Conservation (phyloP, 164 flowering plant species). For the Aristolochia fimbriata region DNA sequence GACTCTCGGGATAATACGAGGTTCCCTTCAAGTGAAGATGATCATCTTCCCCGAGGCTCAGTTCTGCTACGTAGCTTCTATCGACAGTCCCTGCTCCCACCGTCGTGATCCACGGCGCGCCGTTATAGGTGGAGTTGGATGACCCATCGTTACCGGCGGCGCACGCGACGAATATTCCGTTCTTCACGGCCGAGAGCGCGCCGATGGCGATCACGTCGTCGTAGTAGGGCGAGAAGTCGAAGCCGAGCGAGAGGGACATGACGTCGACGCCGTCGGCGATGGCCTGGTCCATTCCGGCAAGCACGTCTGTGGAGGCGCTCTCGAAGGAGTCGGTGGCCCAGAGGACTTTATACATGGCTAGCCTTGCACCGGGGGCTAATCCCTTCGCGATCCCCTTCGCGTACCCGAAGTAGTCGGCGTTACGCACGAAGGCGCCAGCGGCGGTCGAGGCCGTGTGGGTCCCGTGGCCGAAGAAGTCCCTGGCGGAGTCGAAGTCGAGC, state of each 20-base stretch:
- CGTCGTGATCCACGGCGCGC: conserved; percentile 31
- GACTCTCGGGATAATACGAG: conserved; percentile 18
- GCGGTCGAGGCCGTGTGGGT: conserved; percentile 44
- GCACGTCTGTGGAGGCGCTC: conserved; percentile 20
- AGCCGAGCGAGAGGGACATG: conserved; percentile 27
- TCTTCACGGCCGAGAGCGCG: conserved; percentile 34
- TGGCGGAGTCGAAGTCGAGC: conserved; percentile 21
- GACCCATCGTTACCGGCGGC: conserved; percentile 28
- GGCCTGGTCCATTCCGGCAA: conserved; percentile 57
- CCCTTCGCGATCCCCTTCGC: conserved; percentile 37
- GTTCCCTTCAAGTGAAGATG: conserved; percentile 9
- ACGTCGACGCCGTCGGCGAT: conserved; percentile 43
- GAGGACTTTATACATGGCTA: conserved; percentile 39
- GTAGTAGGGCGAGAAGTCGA: conserved; percentile 8
- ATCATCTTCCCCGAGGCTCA: conserved; percentile 10
- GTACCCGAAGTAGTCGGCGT: conserved; percentile 33
- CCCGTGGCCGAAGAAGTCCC: conserved; percentile 36
- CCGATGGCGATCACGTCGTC: conserved; percentile 28
- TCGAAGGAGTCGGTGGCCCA: conserved; percentile 13
- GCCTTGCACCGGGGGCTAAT: conserved; percentile 32
- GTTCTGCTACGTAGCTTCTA: conserved; percentile 9
- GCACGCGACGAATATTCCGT: conserved; percentile 31
- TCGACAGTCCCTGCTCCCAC: conserved; percentile 26
- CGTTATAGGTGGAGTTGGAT: conserved; percentile 7
- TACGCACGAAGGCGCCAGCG: conserved; percentile 27